Percentiles rank a stretch among this genome's conserved stretches.
Conservation (phyloP, 768 basidiomycete genomes). For the Podaxis mareebaensis region DNA sequence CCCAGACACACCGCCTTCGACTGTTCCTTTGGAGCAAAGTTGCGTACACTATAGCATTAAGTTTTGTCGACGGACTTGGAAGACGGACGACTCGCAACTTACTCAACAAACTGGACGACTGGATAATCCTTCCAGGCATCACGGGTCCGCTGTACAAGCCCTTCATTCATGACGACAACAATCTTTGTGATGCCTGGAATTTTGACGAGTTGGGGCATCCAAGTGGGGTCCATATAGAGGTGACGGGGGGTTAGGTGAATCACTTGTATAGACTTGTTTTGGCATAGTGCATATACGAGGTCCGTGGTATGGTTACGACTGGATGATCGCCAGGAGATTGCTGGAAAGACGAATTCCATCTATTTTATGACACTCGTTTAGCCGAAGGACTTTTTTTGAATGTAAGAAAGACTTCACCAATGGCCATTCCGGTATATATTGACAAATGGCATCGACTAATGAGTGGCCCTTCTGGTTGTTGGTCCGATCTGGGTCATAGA, state of each 20-base stretch:
- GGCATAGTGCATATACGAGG: neutral
- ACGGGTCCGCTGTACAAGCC: neutral
- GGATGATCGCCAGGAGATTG: neutral
- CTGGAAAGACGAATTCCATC: neutral
- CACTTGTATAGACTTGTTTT: neutral
- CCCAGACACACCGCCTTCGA: neutral
- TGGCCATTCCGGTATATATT: neutral
- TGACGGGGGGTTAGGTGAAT: neutral
- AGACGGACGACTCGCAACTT: neutral
- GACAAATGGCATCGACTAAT: neutral
- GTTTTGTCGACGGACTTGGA: neutral
- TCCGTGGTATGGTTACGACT: neutral
- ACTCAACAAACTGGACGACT: neutral
- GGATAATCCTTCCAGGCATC: neutral
- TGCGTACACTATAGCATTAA: neutral
- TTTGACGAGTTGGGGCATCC: neutral
- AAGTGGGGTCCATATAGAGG: neutral
- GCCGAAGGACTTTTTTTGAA: too few relatives aligned
- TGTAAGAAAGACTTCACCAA: too few relatives aligned
- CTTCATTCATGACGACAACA: neutral
- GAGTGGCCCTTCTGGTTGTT: neutral
- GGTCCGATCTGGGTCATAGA: neutral
- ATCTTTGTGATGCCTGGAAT: neutral
- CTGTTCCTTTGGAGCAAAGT: neutral
- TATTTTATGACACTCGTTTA: neutral